A percentile compares a stretch with the other conserved stretches of the same genome.
phyloP scores from a whole-genome alignment of 179 eudicot genomes.

The Silene noctiflora region DNA sequence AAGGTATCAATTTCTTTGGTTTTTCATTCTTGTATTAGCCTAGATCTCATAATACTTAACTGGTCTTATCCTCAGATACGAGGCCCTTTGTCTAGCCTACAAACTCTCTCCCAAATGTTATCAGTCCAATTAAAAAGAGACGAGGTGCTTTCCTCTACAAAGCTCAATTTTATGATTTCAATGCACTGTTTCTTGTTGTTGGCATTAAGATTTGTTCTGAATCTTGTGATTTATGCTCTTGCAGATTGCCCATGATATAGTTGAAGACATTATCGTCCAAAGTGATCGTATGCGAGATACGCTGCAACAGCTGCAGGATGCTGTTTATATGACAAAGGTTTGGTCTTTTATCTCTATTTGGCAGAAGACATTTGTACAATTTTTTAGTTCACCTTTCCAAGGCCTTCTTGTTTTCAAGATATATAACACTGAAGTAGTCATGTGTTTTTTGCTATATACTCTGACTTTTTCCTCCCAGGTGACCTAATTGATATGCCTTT shows the following conservation, averaged over 20 bases:
- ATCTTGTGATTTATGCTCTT: conserved; percentile 16
- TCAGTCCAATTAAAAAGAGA: conserved; percentile 60
- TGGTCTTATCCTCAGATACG: conserved; percentile 55
- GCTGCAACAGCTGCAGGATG: conserved; percentile 92
- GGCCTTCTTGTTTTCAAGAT: background rate
- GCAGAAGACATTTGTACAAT: background rate
- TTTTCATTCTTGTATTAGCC: conserved; percentile 2
- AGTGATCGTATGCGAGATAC: conserved; percentile 74
- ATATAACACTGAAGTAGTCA: background rate
- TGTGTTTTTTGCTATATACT: background rate
- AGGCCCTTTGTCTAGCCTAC: conserved; percentile 87
- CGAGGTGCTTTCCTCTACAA: conserved; percentile 53
- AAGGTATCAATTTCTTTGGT: conserved; percentile 29
- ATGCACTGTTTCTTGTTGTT: background rate
- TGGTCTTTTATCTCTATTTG: background rate
- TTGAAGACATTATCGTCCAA: conserved; percentile 76
- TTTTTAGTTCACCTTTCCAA: background rate
- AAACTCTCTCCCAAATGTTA: conserved; percentile 69
- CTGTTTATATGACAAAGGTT: conserved; percentile 87
- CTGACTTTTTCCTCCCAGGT: too few relatives aligned
- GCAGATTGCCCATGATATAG: conserved; percentile 79
- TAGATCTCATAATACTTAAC: conserved; percentile 11
- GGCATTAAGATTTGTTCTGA: background rate
- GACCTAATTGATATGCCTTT: too few relatives aligned
- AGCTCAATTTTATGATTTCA: background rate